These are phyloP conservation scores for Spirogloea muscicola DNA, from an alignment of 139 green algal genomes.

Conservation along the genomic window DNA sequence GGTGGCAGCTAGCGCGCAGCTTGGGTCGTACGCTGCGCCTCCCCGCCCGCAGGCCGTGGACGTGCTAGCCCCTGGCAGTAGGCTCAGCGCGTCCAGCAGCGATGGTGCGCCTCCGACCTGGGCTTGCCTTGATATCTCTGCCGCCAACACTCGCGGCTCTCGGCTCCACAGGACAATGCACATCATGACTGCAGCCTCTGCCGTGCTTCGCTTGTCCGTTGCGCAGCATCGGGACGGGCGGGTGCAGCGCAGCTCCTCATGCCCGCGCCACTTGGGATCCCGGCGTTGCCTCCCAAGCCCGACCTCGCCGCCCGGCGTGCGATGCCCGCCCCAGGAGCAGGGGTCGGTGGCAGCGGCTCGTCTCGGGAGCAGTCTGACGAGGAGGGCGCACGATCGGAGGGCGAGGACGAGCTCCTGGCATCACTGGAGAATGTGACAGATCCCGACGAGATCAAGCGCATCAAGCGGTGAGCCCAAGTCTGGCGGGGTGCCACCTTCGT, in stretches of 20 bases:
- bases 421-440: slow-evolving; percentile 33
- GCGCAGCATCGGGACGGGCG: neutral
- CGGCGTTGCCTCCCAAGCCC: slow-evolving; percentile 6
- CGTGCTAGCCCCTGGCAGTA: too few relatives aligned
- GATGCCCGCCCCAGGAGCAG: neutral
- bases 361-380: slow-evolving; percentile 29
- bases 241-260: neutral
- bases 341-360: neutral
- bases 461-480: slow-evolving; percentile 30
- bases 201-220: too few relatives aligned
- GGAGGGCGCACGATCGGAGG: slow-evolving; percentile 19
- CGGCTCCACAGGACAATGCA: too few relatives aligned
- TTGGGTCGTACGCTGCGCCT: too few relatives aligned
- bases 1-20: too few relatives aligned
- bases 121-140: too few relatives aligned
- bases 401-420: slow-evolving; percentile 32
- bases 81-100: too few relatives aligned
- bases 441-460: slow-evolving; percentile 32
- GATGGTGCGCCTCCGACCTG: too few relatives aligned
- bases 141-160: too few relatives aligned
- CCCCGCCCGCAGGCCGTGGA: neutral
- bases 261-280: neutral
- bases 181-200: slow-evolving; percentile 11
- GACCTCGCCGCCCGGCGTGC: neutral
- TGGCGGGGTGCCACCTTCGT: too few relatives aligned